phyloP scores from a whole-genome alignment of 352 stramenopile genomes.

The Globisporangium spiculum region DNA sequence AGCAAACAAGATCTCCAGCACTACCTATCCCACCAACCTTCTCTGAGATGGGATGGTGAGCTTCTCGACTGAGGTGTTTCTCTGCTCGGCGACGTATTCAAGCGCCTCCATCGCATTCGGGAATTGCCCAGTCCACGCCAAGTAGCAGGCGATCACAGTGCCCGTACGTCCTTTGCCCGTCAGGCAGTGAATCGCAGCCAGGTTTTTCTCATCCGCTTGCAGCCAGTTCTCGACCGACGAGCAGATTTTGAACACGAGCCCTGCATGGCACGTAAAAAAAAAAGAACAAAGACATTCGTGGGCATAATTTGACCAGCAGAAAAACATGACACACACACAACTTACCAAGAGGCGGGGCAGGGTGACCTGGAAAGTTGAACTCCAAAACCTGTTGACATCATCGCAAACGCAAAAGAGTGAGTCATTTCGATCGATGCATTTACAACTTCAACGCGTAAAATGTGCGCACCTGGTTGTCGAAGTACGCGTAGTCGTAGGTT shows the following conservation, averaged over 20 bases:
- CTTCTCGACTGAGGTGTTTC: constrained; percentile 85
- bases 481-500: constrained; percentile 93
- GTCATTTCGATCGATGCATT: not conserved
- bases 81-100: constrained; percentile 90
- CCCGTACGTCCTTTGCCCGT: constrained; percentile 94
- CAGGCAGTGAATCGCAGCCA: constrained; percentile 96
- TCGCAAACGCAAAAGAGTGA: not conserved
- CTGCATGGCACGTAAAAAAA: constrained; percentile 18
- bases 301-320: too few species aligned
- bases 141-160: constrained; percentile 94
- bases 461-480: constrained; percentile 89
- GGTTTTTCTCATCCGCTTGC: constrained; percentile 93
- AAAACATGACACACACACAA: not conserved
- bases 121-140: constrained; percentile 94
- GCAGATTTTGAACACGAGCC: constrained; percentile 97
- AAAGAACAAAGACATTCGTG: not conserved
- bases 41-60: constrained; percentile 97
- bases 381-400: constrained; percentile 78
- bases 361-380: constrained; percentile 97
- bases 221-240: constrained; percentile 97
- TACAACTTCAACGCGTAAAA: not conserved
- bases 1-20: not conserved
- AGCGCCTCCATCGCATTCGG: constrained; percentile 92
- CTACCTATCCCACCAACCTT: constrained; percentile 39
- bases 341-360: constrained; percentile 91